phyloP scores from a whole-genome alignment of 345 rosid genomes.

The Citrus mangshanensis region DNA sequence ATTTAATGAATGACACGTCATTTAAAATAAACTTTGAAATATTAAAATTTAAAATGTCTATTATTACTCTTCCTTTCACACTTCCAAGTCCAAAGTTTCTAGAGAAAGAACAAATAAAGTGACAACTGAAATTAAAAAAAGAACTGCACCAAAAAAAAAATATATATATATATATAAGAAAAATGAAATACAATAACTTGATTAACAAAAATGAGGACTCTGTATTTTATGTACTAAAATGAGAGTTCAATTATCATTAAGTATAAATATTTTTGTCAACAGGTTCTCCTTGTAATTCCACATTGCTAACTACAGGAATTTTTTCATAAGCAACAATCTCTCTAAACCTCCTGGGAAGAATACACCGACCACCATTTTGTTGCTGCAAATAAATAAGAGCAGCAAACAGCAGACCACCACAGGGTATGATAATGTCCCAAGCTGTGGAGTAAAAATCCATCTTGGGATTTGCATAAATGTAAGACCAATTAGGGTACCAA shows the following conservation, averaged over 20 bases:
- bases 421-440: constrained; percentile 74
- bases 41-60: too few species aligned
- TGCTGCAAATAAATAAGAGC: constrained; percentile 69
- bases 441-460: constrained; percentile 76
- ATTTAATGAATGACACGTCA: rapidly evolving
- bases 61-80: too few species aligned
- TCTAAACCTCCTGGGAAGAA: constrained; percentile 58
- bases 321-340: constrained; percentile 52
- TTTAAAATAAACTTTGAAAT: too few species aligned
- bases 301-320: constrained; percentile 37
- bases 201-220: neutral
- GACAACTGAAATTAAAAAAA: too few species aligned
- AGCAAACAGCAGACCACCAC: constrained; percentile 54
- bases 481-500: constrained; percentile 54
- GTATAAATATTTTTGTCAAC: constrained; percentile 10
- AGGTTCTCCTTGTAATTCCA: constrained; percentile 29
- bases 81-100: too few species aligned
- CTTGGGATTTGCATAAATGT: constrained; percentile 72
- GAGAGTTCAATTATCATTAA: neutral
- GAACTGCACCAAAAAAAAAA: too few species aligned
- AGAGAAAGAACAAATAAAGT: neutral
- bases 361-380: constrained; percentile 55
- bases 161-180: too few species aligned
- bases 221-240: neutral
- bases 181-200: neutral